Percentiles rank a stretch among this genome's conserved stretches.
Evolutionary conservation across 306 rosid genomes (phyloP).

Genomic region (Geum urbanum): DNA sequence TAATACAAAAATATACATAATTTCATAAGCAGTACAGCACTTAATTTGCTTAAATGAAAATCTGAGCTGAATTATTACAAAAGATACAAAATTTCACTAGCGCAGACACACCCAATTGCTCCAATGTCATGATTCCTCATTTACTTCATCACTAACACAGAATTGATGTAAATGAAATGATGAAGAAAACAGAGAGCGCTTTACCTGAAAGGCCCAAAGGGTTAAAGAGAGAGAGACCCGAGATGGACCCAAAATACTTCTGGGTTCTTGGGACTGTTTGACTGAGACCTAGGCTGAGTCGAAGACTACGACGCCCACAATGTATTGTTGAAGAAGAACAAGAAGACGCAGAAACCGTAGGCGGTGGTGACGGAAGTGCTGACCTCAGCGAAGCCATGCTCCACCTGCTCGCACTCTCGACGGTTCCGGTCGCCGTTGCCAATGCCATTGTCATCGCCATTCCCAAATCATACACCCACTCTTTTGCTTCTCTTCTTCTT

Average conservation of each 20-base stretch:
- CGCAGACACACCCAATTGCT: constrained; percentile 1
- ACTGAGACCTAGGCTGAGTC: constrained; percentile 26
- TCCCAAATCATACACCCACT: constrained; percentile 12
- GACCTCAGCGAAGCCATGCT: constrained; percentile 58
- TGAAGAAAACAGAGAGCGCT: background rate
- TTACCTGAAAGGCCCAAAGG: constrained; percentile 53
- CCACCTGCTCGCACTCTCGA: constrained; percentile 38
- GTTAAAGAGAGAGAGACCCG: constrained; percentile 53
- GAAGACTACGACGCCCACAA: constrained; percentile 8
- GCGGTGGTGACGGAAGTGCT: constrained; percentile 44
- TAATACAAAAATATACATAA: background rate
- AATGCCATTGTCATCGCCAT: constrained; percentile 19
- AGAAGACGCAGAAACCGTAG: constrained; percentile 18
- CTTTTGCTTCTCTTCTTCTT: background rate
- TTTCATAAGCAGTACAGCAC: background rate
- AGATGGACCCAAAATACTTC: constrained; percentile 40
- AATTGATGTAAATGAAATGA: background rate
- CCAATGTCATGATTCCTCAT: background rate
- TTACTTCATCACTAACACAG: background rate
- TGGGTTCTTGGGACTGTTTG: constrained; percentile 33
- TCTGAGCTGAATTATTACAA: background rate
- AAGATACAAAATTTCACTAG: background rate
- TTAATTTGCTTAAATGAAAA: background rate
- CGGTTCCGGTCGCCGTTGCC: constrained; percentile 20
- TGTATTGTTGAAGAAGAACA: constrained; percentile 19